A percentile compares a stretch with the other conserved stretches of the same genome.
Evolutionary conservation across 2,329 filamentous ascomycete genomes (phyloP).

Genomic region (Diaporthe sp.): DNA sequence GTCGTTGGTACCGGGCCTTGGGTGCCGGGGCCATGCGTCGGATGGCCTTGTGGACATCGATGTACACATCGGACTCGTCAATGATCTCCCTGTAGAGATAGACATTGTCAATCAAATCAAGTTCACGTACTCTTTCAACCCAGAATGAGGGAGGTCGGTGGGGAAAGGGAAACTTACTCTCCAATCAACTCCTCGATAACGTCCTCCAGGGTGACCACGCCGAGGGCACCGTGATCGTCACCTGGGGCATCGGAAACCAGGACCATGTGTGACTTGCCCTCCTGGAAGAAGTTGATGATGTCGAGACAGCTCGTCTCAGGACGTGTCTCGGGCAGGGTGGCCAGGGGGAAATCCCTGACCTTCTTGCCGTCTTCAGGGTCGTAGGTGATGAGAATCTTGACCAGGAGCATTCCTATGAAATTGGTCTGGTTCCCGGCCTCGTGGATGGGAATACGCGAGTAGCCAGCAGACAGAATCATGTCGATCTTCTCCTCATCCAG

Average conservation of each 20-base stretch:
- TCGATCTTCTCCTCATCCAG: slow-evolving; percentile 96
- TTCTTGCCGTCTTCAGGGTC: slow-evolving; percentile 91
- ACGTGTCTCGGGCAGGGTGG: slow-evolving; percentile 92
- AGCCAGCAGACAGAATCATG: slow-evolving; percentile 89
- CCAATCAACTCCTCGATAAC: slow-evolving; percentile 99
- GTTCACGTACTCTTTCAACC: background rate
- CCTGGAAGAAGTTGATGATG: slow-evolving; percentile 99
- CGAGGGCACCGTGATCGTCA: slow-evolving; percentile 89
- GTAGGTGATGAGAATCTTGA: slow-evolving; percentile 99
- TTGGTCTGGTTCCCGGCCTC: slow-evolving; percentile 84
- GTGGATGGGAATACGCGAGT: slow-evolving; percentile 95
- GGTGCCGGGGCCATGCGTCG: slow-evolving; percentile 88
- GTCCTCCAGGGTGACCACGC: slow-evolving; percentile 95
- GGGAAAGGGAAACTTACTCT: slow-evolving; percentile 72
- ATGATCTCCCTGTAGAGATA: slow-evolving; percentile 82
- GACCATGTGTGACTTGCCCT: slow-evolving; percentile 99
- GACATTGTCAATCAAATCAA: slow-evolving; percentile 40
- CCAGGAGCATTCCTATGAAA: slow-evolving; percentile 96
- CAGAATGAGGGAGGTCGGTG: background rate
- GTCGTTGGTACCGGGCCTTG: slow-evolving; percentile 68
- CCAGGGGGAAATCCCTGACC: slow-evolving; percentile 90
- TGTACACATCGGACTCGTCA: slow-evolving; percentile 97
- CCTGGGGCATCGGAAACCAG: slow-evolving; percentile 90
- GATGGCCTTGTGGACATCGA: slow-evolving; percentile 98
- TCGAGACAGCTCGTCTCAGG: slow-evolving; percentile 97